Conservation (phyloP, 2,329 filamentous ascomycete species). For the Ceratocystis smalleyi region DNA sequence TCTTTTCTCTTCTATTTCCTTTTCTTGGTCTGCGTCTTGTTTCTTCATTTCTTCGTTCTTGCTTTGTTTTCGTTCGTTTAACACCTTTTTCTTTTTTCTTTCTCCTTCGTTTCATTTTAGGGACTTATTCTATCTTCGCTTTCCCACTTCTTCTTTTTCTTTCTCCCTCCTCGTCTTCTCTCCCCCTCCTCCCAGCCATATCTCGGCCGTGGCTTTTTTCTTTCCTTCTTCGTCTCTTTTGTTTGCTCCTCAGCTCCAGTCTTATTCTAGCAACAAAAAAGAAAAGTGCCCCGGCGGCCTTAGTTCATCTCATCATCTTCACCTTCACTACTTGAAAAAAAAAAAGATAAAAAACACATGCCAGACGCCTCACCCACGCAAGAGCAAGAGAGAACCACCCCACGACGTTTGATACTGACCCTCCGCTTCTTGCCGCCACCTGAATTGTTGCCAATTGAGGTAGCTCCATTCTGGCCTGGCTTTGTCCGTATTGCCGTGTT, state of each 20-base stretch:
- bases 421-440: not conserved
- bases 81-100: not conserved
- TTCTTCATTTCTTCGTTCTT: slow-evolving; percentile 11
- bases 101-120: not conserved
- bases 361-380: not conserved
- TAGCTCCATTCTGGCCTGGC: slow-evolving; percentile 10
- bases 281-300: slow-evolving; percentile 16
- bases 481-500: slow-evolving; percentile 1
- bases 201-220: not conserved
- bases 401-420: slow-evolving; percentile 3
- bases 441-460: not conserved
- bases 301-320: slow-evolving; percentile 9
- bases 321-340: not conserved
- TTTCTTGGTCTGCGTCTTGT: slow-evolving; percentile 10
- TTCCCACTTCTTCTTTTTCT: not conserved
- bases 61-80: slow-evolving; percentile 10
- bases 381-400: not conserved
- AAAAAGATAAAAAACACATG: not conserved
- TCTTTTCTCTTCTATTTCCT: slow-evolving; percentile 7
- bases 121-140: slow-evolving; percentile 1
- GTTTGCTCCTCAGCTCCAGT: slow-evolving; percentile 5
- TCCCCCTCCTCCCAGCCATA: not conserved
- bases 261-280: slow-evolving; percentile 7
- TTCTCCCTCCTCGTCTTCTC: not conserved
- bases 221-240: slow-evolving; percentile 4